Evolutionary conservation across 495 filamentous ascomycete genomes (phyloP).

Genomic region (Penicillium lividum): DNA sequence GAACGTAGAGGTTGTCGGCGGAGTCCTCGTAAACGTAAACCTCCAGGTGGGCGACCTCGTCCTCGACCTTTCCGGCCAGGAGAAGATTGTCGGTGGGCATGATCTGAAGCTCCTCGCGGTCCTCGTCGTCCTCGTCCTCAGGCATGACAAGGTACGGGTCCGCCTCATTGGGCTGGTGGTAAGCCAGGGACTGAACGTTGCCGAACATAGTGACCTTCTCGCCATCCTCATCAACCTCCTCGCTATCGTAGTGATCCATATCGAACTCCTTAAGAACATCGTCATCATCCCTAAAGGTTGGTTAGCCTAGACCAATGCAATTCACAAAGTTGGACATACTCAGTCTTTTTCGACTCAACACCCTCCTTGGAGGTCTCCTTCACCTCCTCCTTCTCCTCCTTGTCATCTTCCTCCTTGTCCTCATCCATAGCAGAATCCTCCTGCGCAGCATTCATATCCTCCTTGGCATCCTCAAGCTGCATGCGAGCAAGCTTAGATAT

Average conservation of each 20-base stretch:
- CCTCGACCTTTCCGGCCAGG: slow-evolving; percentile 89
- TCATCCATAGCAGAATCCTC: slow-evolving; percentile 35
- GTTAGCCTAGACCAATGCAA: neutral
- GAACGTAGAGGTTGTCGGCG: slow-evolving; percentile 95
- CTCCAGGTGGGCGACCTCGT: slow-evolving; percentile 94
- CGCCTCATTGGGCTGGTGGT: slow-evolving; percentile 87
- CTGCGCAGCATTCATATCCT: slow-evolving; percentile 73
- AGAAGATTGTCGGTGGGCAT: slow-evolving; percentile 89
- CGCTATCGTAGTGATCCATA: slow-evolving; percentile 89
- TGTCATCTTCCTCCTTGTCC: slow-evolving; percentile 27
- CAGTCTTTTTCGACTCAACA: slow-evolving; percentile 16
- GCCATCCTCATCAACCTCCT: slow-evolving; percentile 65
- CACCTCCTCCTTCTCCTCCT: slow-evolving; percentile 23
- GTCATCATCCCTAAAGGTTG: slow-evolving; percentile 54
- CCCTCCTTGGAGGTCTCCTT: slow-evolving; percentile 24
- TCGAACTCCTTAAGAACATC: slow-evolving; percentile 94
- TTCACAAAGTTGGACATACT: slow-evolving; percentile 17
- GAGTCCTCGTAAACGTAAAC: slow-evolving; percentile 96
- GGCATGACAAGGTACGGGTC: slow-evolving; percentile 95
- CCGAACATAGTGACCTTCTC: slow-evolving; percentile 90
- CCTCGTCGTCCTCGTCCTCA: slow-evolving; percentile 74
- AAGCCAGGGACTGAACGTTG: slow-evolving; percentile 88
- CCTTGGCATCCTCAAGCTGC: slow-evolving; percentile 89
- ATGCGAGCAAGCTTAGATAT: slow-evolving; percentile 88
- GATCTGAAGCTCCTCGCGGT: slow-evolving; percentile 92